Evolutionary conservation across 495 filamentous ascomycete genomes (phyloP).

Genomic region (Aspergillus haitiensis): DNA sequence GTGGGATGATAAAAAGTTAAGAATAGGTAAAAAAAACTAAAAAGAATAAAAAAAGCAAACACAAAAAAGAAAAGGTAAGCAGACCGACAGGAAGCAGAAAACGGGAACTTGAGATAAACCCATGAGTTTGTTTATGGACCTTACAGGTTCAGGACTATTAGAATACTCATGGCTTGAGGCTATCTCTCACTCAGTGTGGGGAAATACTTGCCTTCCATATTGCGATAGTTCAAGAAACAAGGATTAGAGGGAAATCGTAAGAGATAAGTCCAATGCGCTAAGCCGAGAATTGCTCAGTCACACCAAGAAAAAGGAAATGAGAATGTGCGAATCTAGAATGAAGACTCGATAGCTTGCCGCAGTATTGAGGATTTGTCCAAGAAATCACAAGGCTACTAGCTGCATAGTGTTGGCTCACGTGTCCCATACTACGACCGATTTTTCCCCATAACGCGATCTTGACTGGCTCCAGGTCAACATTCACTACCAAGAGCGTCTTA

Average conservation of each 20-base stretch:
- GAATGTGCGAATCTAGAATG: neutral
- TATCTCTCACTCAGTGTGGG: no score
- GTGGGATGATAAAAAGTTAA: no score
- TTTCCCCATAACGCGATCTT: neutral
- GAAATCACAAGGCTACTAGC: neutral
- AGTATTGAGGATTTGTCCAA: conserved; percentile 2
- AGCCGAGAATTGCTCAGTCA: conserved; percentile 13
- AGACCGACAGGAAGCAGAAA: no score
- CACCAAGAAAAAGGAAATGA: neutral
- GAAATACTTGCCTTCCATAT: no score
- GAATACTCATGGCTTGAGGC: no score
- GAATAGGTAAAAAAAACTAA: no score
- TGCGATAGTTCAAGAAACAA: conserved; percentile 2
- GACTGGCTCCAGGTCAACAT: neutral
- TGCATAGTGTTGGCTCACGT: conserved; percentile 17
- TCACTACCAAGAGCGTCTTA: neutral
- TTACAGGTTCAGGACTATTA: no score
- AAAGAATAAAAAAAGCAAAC: no score
- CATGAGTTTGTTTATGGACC: no score
- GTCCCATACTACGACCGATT: conserved; percentile 1
- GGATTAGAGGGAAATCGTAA: neutral
- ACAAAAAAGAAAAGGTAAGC: no score
- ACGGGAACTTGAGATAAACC: no score
- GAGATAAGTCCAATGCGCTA: neutral
- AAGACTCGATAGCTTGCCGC: neutral